Base-by-base conservation (phyloP, 2,329 filamentous ascomycete species). In the Trichothecium roseum region DNA sequence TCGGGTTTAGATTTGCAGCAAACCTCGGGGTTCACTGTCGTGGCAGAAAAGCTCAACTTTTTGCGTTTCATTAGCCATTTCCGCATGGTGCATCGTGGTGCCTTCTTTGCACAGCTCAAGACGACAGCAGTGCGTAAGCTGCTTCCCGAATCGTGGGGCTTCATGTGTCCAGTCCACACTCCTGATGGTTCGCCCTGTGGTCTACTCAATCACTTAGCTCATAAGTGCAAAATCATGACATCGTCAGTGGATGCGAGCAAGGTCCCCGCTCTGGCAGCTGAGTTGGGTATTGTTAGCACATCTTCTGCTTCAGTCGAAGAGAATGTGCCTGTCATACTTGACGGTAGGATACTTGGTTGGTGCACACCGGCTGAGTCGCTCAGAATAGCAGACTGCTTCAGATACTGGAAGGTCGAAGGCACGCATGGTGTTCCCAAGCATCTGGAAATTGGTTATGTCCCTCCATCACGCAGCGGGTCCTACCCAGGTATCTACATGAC, bases 1-100 rank as follows among this genome's bases (percentile, higher is more conserved):
- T 94, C 85, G 20, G 91, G 91, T 44, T 70, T 98, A 28, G 91
- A 98, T 69, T 60, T 95, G 51, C 91, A 96, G 54, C 91, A 98
- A 59, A 81, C 82, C 0, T 91, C 89, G 10, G 91, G 91, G 42
- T 98, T 94, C 59, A 94, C 86, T 0, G 87, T 98, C 34, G 88
- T 96, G 35, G 91, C 91, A 3, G 91, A 98, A 57, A 96, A 96
- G 70, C 89, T 98, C 55, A 98, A 98, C 64, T 98, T 96, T 57
- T 78, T 94, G 52, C 85, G 91, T 50, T 98, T 96, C 64, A 94
- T 98, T 64, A 91, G 85, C 59, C 91, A 98, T 60, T 98, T 98
- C 72, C 83, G 91, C 46, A 95, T 95, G 87, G 86, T 98, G 39
- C 91, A 98, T 65, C 79, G 91, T 78, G 91, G 91, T 68, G 91